phyloP scores from a whole-genome alignment of 345 rosid species.

The Citrus sp. region DNA sequence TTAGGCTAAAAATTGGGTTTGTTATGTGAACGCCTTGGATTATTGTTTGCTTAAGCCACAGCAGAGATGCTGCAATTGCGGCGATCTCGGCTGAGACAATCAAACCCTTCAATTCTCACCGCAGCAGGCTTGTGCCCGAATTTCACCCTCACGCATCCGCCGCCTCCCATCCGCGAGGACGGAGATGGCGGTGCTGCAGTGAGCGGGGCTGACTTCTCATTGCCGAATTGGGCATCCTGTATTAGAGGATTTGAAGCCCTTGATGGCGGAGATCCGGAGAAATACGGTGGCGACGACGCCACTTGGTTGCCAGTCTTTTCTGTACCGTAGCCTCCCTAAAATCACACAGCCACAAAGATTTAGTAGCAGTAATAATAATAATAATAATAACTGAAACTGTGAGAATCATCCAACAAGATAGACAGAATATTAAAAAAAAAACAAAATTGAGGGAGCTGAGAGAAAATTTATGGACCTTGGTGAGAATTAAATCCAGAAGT shows the following conservation, averaged over 20 bases:
- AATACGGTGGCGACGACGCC: conserved; percentile 65
- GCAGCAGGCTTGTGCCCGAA: conserved; percentile 57
- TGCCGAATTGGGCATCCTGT: conserved; percentile 62
- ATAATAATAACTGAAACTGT: too few relatives aligned
- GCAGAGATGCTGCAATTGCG: conserved; percentile 69
- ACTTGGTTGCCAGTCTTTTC: conserved; percentile 25
- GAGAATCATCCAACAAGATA: not conserved
- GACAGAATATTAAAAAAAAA: not conserved
- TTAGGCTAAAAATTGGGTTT: not conserved
- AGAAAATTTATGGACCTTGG: conserved; percentile 35
- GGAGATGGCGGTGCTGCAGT: conserved; percentile 36
- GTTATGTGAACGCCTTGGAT: not conserved
- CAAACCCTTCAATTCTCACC: conserved; percentile 83
- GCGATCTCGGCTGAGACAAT: conserved; percentile 55
- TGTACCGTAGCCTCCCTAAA: conserved; percentile 45
- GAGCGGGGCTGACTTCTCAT: conserved; percentile 24
- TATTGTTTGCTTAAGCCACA: conserved; percentile 39
- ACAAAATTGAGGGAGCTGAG: not conserved
- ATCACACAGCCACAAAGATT: not conserved
- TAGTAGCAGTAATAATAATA: not conserved
- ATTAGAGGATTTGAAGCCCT: conserved; percentile 64
- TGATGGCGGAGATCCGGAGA: conserved; percentile 70
- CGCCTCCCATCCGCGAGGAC: conserved; percentile 37
- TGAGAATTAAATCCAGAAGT: conserved; percentile 57
- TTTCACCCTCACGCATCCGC: conserved; percentile 58